Conservation (phyloP, 2,329 filamentous ascomycete species). For the Penicillium oxalicum region DNA sequence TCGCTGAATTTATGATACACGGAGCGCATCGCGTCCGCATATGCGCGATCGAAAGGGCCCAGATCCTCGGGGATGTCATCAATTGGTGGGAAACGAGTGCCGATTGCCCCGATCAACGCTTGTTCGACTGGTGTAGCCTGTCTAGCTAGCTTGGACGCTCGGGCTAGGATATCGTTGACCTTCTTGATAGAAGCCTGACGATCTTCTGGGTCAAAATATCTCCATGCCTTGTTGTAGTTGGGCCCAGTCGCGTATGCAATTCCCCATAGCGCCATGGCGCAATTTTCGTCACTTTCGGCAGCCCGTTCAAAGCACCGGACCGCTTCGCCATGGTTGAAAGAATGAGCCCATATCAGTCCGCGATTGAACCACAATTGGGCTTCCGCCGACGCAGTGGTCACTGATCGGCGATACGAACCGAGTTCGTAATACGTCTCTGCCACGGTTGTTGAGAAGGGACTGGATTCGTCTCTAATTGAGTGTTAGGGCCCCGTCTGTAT, state of each 20-base stretch:
- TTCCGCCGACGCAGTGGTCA: conserved; percentile 22
- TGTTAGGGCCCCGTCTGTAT: neutral
- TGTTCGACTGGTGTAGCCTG: conserved; percentile 48
- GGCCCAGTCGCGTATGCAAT: conserved; percentile 60
- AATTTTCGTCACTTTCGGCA: conserved; percentile 22
- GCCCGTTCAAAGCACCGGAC: conserved; percentile 27
- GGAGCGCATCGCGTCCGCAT: conserved; percentile 54
- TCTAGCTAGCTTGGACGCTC: conserved; percentile 36
- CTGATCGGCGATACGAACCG: conserved; percentile 28
- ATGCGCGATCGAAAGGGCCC: conserved; percentile 49
- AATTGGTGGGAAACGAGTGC: conserved; percentile 51
- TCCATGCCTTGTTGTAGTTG: conserved; percentile 74
- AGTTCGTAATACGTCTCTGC: conserved; percentile 5
- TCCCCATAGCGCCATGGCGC: conserved; percentile 33
- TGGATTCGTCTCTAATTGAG: neutral
- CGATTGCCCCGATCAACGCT: conserved; percentile 58
- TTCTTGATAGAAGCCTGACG: conserved; percentile 42
- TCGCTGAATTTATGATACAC: conserved; percentile 48
- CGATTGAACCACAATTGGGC: conserved; percentile 33
- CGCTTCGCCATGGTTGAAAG: conserved; percentile 33
- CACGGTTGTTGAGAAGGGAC: neutral
- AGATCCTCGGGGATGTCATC: conserved; percentile 44
- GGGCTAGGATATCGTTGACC: conserved; percentile 38
- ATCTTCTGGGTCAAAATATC: conserved; percentile 58
- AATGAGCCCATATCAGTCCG: conserved; percentile 30